Conservation (phyloP, 208 protist genomes). For the Plasmodiophora brassicae region DNA sequence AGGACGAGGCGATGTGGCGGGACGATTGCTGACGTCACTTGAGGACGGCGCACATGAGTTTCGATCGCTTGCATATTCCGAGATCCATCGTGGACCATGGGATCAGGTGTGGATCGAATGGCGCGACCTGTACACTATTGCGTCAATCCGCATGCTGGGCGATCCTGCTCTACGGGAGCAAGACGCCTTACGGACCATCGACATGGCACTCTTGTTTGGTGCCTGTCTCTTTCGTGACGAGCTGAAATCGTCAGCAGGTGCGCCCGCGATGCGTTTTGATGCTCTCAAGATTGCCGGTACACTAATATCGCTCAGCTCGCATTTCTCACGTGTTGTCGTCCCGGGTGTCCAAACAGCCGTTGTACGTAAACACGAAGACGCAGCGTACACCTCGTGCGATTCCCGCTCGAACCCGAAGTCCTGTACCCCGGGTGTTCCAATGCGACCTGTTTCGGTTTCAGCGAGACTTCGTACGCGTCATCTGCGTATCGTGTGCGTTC, state of each 20-base stretch:
- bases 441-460: neutral
- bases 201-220: neutral
- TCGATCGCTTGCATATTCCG: no score
- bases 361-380: no score
- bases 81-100: no score
- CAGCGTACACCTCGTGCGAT: neutral
- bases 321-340: neutral
- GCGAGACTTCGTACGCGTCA: neutral
- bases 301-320: neutral
- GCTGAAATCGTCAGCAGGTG: neutral
- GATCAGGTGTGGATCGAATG: no score
- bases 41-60: no score
- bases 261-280: neutral
- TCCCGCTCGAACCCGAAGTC: neutral
- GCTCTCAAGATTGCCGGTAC: neutral
- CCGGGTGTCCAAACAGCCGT: neutral
- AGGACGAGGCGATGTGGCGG: no score
- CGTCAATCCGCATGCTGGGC: no score
- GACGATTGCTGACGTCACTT: no score
- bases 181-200: neutral
- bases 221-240: neutral
- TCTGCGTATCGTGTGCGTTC: neutral
- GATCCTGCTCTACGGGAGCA: no score
- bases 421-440: neutral
- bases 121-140: no score